Base-by-base conservation (phyloP, 805 yeast species). In the Yarrowia osloensis region DNA sequence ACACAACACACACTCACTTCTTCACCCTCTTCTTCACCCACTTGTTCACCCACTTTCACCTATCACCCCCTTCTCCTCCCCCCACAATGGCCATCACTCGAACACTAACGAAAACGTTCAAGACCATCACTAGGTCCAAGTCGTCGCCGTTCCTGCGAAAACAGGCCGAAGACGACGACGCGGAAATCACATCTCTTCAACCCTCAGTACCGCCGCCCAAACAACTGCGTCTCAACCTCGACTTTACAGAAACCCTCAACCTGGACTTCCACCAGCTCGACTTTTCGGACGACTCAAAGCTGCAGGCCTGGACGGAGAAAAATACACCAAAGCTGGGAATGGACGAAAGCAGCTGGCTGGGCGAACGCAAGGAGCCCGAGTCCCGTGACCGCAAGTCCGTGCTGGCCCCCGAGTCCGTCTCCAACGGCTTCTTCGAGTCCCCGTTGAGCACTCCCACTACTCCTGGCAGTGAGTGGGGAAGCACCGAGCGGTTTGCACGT, bases 241-340 rank as follows among this genome's bases (percentile, higher is more conserved):
- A 61, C 42, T 44, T 61, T n/a, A 15, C 63, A 5, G 54, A 61
- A 1, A 44, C 66, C 8, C 66, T 61, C 11, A 46, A 61, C 9
- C 66, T 61, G 8, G 66, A 61, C 33, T 61, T 61, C 22, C 66
- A 61, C 40, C 52, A 61, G 26, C 24, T 61, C 21, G 66, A 61
- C 44, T 61, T 61, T 21, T 44, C 66, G 26, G 54, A 61, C 44
- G 66, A 61, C 44, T 39, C 66, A 3, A 21, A 46, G 19, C 42
- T 61, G 26, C 33, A 61, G 3, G 52, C 54, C 2, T 61, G 66
- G 66, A 40, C 63, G 21, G 39, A 37, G n/a, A 37, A 57, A 19
- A 35, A 40, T 17, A 57, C 63, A 9, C 49, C 63, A 7, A 57
- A 57, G 17, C 4, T 15, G 29, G 8, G 5, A 15, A 24, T 26